A percentile compares a stretch with the other conserved stretches of the same genome.
These are phyloP conservation scores for Acanthamoeba divionensis DNA, from an alignment of 208 protist genomes.

Conservation along the genomic window DNA sequence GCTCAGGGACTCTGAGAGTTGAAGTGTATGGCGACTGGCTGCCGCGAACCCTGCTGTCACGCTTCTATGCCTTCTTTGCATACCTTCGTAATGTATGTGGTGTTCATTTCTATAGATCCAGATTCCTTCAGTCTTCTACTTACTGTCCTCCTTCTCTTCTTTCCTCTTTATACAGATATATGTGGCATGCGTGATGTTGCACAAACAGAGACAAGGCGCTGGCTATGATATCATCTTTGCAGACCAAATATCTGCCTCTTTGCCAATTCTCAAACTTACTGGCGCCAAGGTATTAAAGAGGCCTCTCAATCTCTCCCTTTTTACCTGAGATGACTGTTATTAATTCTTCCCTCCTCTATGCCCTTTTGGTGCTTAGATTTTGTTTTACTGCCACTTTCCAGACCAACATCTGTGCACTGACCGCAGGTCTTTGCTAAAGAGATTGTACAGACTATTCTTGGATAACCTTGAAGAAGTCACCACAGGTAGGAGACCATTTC, in stretches of 20 bases:
- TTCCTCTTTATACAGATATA: not conserved
- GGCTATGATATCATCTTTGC: conserved; percentile 85
- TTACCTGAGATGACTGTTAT: not conserved
- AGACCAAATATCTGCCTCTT: conserved; percentile 88
- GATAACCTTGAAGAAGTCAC: conserved; percentile 86
- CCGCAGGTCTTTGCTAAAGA: conserved; percentile 67
- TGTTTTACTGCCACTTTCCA: conserved; percentile 99
- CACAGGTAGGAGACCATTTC: conserved; percentile 52
- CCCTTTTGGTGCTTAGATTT: conserved; percentile 61
- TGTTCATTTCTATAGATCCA: not conserved
- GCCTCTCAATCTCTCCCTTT: not conserved
- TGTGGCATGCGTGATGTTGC: not conserved
- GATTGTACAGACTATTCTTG: conserved; percentile 86
- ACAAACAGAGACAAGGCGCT: not conserved
- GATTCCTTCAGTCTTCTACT: not conserved
- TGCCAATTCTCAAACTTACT: conserved; percentile 85
- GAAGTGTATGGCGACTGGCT: conserved; percentile 85
- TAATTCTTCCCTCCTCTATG: not conserved
- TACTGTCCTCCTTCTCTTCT: not conserved
- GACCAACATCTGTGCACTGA: conserved; percentile 86
- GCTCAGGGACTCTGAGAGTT: conserved; percentile 82
- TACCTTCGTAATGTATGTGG: conserved; percentile 4
- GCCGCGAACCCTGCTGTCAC: conserved; percentile 84
- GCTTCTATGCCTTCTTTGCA: conserved; percentile 68
- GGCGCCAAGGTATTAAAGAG: conserved; percentile 56